These are phyloP conservation scores for Lepraria neglecta DNA, from an alignment of 495 filamentous ascomycete species.

Conservation along the genomic window DNA sequence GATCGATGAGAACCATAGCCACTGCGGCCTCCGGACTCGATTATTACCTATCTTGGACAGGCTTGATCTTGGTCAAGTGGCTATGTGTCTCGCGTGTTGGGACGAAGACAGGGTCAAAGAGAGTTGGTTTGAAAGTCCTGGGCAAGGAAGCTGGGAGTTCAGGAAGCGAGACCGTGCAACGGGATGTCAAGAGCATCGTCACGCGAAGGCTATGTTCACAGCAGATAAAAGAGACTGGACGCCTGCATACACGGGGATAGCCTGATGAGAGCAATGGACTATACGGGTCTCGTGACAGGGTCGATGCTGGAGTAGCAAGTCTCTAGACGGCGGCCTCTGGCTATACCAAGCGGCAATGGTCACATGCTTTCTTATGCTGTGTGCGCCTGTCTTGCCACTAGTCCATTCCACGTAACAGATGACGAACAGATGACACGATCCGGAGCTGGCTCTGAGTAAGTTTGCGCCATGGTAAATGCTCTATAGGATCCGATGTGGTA, in stretches of 20 bases:
- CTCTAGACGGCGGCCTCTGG: too few species aligned
- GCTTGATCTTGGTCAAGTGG: slow-evolving; percentile 33
- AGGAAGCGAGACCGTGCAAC: not conserved
- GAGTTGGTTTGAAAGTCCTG: slow-evolving; percentile 28
- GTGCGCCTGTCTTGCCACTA: too few species aligned
- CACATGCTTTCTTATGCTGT: too few species aligned
- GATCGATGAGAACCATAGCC: slow-evolving; percentile 67
- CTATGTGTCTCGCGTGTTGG: slow-evolving; percentile 28
- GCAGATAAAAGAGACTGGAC: slow-evolving; percentile 26
- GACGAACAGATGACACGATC: too few species aligned
- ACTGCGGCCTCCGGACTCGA: slow-evolving; percentile 67
- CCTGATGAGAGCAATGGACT: not conserved
- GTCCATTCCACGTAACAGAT: too few species aligned
- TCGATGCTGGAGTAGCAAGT: too few species aligned
- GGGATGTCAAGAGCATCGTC: slow-evolving; percentile 16
- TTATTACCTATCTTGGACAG: slow-evolving; percentile 62
- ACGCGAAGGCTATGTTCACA: slow-evolving; percentile 24
- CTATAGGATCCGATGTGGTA: too few species aligned
- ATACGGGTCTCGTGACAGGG: not conserved
- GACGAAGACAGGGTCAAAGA: slow-evolving; percentile 18
- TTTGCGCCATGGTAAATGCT: too few species aligned
- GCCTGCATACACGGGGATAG: slow-evolving; percentile 2
- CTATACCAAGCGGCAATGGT: too few species aligned
- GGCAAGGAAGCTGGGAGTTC: slow-evolving; percentile 14
- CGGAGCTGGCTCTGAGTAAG: too few species aligned